Evolutionary conservation across 1,284 basidiomycete genomes (phyloP), one percentile per base, ranked within the genome.

Genomic region (Ceratobasidium papillatum): DNA sequence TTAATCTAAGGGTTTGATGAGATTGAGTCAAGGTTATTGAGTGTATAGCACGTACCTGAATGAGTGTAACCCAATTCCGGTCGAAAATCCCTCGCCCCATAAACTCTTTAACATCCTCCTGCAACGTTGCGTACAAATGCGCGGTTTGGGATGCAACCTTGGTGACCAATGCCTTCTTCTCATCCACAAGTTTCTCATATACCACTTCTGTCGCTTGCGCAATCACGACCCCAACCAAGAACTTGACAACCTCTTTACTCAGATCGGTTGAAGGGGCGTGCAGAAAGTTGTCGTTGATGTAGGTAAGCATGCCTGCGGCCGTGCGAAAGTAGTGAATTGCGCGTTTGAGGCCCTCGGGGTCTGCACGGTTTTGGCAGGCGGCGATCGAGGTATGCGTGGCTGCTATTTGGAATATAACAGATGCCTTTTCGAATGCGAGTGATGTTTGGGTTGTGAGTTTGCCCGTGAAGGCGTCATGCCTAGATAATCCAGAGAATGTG

Each of bases 271-370:
- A 96, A 0, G 98, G 98, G 0, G 98, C 98, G 80, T 99, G 98
- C 0, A 99, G 85, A 82, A 99, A 99, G 87, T 99, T 99, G 82
- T 99, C 97, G 84, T 99, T 99, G 86, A 99, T 97, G 81, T 99
- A 99, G 11, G 92, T 95, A 79, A 99, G 89, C 95, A 99, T 98
- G 27, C 98, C 98, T 0, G 97, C 95, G 43, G 94, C 91, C n/a
- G 94, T 92, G 22, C 94, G 87, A 79, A 95, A 93, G 82, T 96
- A 96, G 82, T 95, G 90, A 85, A 98, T 99, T 0, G 96, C 90
- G 30, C 96, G 90, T 83, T 99, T 99, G 78, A 96, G 83, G n/a
- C 96, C 96, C 81, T 99, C 96, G 1, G 95, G 94, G 72, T 95
- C 93, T 3, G 92, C 89, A 74, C 94, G 87, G 79, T 91, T 92